Evolutionary conservation across 306 rosid species (phyloP), one percentile per base, ranked within the genome.

Genomic region (Prunus salicina): DNA sequence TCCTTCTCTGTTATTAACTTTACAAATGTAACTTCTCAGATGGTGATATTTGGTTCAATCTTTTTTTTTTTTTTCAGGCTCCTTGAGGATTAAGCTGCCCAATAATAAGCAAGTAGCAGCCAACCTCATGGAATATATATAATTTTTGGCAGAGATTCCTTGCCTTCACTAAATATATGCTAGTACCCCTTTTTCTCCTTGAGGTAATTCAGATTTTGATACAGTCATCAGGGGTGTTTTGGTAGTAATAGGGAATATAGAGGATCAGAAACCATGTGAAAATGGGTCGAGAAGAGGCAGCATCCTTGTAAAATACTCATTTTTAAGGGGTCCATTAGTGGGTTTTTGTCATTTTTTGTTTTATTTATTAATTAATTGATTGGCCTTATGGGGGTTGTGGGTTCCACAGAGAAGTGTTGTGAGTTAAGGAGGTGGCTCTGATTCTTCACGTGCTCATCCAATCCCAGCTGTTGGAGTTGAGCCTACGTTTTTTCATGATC

Each of bases 241-340:
- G 75, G 88, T 84, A 80, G 82, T 61, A 25, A 76, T 75, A 72
- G 22, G 75, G 77, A 75, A 79, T 78, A 81, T 74, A 43, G 4
- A 50, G 70, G 84, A 88, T 82, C 93, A 83, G 90, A 89, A 82
- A 78, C 81, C 96, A 90, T 86, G 89, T 89, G 97, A 73, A 32
- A 81, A 62, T 81, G 69, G 82, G 81, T 38, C 72, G 75, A 77
- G 88, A 84, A 86, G 86, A 82, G 81, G 93, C 83, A 73, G 76
- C 76, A 83, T 82, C 85, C 87, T 73, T 84, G 87, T 85, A 83
- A 86, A 85, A 82, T 85, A 91, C 89, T 85, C 86, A 45, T 72
- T 38, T 38, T 38, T 38, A 38, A 74, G 70, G 84, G 81, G 80
- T 77, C 85, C 88, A 14, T 67, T 71, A 56, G 69, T 67, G 81